These are phyloP conservation scores for Boletellus emodensis DNA, from an alignment of 768 basidiomycete genomes.

Conservation along the genomic window DNA sequence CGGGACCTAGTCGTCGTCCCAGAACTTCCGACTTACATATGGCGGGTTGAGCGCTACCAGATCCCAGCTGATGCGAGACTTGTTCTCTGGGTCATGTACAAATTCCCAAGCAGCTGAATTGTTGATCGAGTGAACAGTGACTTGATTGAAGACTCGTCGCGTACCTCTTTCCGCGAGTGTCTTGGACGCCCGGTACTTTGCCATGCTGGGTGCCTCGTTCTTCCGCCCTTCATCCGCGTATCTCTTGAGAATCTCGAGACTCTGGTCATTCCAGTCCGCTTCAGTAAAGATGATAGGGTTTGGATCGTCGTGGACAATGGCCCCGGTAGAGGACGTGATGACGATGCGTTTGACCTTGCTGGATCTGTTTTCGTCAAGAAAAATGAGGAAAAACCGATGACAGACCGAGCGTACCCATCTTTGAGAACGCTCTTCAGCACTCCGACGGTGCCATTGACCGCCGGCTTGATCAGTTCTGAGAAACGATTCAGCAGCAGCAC, in stretches of 20 bases:
- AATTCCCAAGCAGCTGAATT: conserved; percentile 48
- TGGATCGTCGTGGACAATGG: conserved; percentile 35
- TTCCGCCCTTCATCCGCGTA: conserved; percentile 46
- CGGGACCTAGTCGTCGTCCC: background rate
- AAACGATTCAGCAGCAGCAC: background rate
- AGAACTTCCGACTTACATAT: conserved; percentile 22
- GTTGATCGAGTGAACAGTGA: background rate
- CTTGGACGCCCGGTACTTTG: conserved; percentile 63
- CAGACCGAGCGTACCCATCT: conserved; percentile 42
- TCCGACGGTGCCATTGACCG: conserved; percentile 64
- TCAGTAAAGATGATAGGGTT: conserved; percentile 38
- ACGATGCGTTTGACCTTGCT: conserved; percentile 62
- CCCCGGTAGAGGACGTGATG: conserved; percentile 59
- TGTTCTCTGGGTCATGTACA: conserved; percentile 27
- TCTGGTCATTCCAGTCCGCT: conserved; percentile 56
- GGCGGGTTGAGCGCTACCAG: conserved; percentile 40
- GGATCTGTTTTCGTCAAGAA: conserved; percentile 14
- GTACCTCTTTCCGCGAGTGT: conserved; percentile 58
- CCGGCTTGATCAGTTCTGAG: conserved; percentile 63
- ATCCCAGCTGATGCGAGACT: conserved; percentile 35
- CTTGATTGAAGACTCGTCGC: background rate
- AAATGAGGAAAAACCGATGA: no score
- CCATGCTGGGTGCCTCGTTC: conserved; percentile 30
- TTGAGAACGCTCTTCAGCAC: conserved; percentile 58
- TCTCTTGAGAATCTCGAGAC: conserved; percentile 35